Evolutionary conservation across 2,329 filamentous ascomycete genomes (phyloP).

Genomic region (Penicillium sumatraense): DNA sequence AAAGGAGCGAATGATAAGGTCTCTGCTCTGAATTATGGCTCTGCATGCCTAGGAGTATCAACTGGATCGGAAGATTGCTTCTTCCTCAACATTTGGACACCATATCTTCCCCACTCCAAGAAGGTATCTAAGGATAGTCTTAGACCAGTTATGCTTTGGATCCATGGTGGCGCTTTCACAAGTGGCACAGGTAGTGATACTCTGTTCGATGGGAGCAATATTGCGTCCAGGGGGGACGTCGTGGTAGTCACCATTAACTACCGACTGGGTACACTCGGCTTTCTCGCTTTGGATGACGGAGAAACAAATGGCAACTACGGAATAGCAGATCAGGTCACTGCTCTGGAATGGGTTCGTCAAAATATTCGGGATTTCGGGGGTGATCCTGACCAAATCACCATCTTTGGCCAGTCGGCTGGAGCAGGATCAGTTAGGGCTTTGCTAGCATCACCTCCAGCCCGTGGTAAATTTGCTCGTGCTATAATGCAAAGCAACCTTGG

Average conservation of each 20-base stretch:
- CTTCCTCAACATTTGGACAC: conserved; percentile 49
- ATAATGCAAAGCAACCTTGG: conserved; percentile 52
- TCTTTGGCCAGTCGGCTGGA: conserved; percentile 55
- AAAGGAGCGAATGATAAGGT: conserved; percentile 50
- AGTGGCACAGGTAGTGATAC: conserved; percentile 48
- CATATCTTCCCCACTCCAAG: conserved; percentile 45
- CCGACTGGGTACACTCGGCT: conserved; percentile 62
- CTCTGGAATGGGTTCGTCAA: conserved; percentile 52
- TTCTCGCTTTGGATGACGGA: conserved; percentile 61
- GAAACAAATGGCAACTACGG: conserved; percentile 60
- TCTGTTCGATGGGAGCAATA: conserved; percentile 57
- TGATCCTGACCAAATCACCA: conserved; percentile 52
- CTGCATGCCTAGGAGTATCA: conserved; percentile 48
- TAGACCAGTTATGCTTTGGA: conserved; percentile 56
- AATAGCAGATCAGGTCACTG: conserved; percentile 57
- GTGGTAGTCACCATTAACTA: conserved; percentile 66
- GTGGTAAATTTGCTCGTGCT: conserved; percentile 22
- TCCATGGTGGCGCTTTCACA: conserved; percentile 62
- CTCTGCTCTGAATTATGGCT: conserved; percentile 44
- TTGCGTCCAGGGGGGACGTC: conserved; percentile 63
- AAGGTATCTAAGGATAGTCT: conserved; percentile 42
- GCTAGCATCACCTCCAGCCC: conserved; percentile 36
- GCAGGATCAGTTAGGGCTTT: conserved; percentile 61
- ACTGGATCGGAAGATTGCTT: conserved; percentile 53
- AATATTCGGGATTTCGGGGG: conserved; percentile 56